These are phyloP conservation scores for Eucalyptus dawsonii DNA, from an alignment of 345 rosid species.

Conservation along the genomic window DNA sequence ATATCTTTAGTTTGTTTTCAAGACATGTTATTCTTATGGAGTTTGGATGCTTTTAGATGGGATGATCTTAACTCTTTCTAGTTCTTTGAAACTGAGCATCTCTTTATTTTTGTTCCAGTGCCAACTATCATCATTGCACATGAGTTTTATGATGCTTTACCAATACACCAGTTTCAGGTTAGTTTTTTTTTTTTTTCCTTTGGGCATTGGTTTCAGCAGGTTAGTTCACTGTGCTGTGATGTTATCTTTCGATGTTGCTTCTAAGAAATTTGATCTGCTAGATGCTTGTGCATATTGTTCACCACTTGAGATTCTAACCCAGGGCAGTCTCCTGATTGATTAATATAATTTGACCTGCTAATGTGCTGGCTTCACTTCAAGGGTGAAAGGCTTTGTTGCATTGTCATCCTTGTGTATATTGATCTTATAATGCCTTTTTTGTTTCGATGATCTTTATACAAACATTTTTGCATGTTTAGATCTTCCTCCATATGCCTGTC, in stretches of 20 bases:
- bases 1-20: neutral
- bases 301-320: neutral
- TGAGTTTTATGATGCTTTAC: slow-evolving; percentile 94
- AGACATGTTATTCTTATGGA: neutral
- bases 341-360: neutral
- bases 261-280: neutral
- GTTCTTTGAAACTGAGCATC: neutral
- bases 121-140: slow-evolving; percentile 84
- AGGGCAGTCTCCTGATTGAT: neutral
- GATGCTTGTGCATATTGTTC: neutral
- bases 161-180: slow-evolving; percentile 96
- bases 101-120: slow-evolving; percentile 27
- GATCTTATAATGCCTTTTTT: neutral
- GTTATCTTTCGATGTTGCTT: neutral
- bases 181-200: neutral
- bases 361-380: neutral
- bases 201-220: neutral
- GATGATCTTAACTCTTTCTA: neutral
- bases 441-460: neutral
- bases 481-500: neutral
- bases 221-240: neutral
- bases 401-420: neutral
- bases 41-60: neutral
- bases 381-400: neutral
- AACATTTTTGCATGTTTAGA: neutral